These are phyloP conservation scores for Zasmidium cellare DNA, from an alignment of 2,329 filamentous ascomycete species.

Conservation along the genomic window DNA sequence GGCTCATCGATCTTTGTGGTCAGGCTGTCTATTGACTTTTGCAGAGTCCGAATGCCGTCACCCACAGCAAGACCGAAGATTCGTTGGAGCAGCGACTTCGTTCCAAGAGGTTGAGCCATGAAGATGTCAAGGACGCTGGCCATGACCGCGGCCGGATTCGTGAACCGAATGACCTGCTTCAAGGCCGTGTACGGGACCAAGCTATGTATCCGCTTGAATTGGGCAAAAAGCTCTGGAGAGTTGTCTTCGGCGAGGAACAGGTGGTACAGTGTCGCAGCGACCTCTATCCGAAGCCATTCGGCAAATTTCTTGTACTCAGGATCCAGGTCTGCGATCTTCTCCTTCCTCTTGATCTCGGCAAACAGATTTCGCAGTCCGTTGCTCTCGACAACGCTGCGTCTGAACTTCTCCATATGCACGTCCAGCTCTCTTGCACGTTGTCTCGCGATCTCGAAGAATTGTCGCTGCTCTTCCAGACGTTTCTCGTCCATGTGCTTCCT, in stretches of 20 bases:
- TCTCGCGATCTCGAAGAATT: conserved; percentile 93
- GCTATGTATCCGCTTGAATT: conserved; percentile 91
- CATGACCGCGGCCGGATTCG: conserved; percentile 97
- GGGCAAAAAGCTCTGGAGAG: conserved; percentile 91
- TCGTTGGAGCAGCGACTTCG: conserved; percentile 85
- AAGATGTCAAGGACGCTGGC: conserved; percentile 93
- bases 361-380: conserved; percentile 93
- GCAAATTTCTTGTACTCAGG: conserved; percentile 98
- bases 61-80: conserved; percentile 91
- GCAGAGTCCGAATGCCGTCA: conserved; percentile 84
- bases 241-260: conserved; percentile 98
- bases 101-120: conserved; percentile 89
- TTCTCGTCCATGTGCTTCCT: conserved; percentile 83
- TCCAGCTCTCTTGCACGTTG: conserved; percentile 89
- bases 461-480: conserved; percentile 85
- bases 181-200: conserved; percentile 88
- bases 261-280: conserved; percentile 95
- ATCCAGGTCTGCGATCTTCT: conserved; percentile 81
- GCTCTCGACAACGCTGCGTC: conserved; percentile 66
- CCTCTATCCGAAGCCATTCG: conserved; percentile 95
- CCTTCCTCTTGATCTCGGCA: conserved; percentile 86
- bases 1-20: conserved; percentile 76
- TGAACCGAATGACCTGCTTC: conserved; percentile 95
- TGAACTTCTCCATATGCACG: conserved; percentile 90
- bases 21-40: conserved; percentile 81